Percentiles rank a stretch among this genome's conserved stretches.
phyloP scores from a whole-genome alignment of 495 filamentous ascomycete genomes.

The Aspergillus avenaceus region DNA sequence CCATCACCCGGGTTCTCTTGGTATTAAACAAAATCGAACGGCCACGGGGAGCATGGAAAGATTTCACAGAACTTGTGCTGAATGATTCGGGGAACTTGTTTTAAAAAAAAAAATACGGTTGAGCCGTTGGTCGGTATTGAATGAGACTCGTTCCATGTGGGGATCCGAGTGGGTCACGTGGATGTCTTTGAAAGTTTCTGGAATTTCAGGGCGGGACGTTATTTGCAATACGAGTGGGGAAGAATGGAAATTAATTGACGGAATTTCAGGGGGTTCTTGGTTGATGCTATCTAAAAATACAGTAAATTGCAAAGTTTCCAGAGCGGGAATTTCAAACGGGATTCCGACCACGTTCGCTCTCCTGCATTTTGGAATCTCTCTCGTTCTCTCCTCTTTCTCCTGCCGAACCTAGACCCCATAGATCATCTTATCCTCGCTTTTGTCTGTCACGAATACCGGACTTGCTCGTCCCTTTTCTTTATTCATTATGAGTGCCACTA shows the following conservation, averaged over 20 bases:
- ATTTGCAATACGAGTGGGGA: slow-evolving; percentile 13
- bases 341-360: slow-evolving; percentile 33
- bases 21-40: slow-evolving; percentile 1
- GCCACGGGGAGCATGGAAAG: slow-evolving; percentile 3
- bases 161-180: slow-evolving; percentile 20
- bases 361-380: slow-evolving; percentile 19
- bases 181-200: slow-evolving; percentile 2
- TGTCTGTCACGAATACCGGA: not conserved
- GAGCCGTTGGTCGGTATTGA: not conserved
- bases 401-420: not conserved
- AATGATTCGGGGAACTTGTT: too few species aligned
- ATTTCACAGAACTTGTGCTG: not conserved
- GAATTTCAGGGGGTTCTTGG: too few species aligned
- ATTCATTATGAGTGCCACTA: slow-evolving; percentile 76
- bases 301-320: slow-evolving; percentile 11
- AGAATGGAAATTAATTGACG: not conserved
- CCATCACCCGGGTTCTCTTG: slow-evolving; percentile 13
- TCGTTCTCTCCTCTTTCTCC: slow-evolving; percentile 13
- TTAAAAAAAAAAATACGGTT: not conserved
- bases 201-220: not conserved
- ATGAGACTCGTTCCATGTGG: slow-evolving; percentile 10
- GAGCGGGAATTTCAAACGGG: slow-evolving; percentile 1
- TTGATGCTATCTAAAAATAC: too few species aligned
- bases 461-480: not conserved
- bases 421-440: not conserved